Evolutionary conservation across 805 yeast species (phyloP), one percentile per base, ranked within the genome.

Genomic region (Blastobotrys chiropterorum): DNA sequence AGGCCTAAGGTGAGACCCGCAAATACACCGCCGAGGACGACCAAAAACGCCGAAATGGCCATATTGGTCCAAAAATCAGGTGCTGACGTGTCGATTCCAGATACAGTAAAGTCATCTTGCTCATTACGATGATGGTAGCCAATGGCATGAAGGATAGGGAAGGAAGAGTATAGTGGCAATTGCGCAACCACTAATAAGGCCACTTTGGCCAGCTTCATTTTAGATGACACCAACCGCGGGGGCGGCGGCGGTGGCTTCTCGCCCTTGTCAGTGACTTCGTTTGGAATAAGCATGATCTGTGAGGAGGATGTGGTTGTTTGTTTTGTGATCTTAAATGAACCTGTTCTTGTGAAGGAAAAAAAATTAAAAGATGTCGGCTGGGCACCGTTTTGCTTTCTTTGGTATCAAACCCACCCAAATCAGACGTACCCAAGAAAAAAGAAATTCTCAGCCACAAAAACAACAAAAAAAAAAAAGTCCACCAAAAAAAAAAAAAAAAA

Each of bases 1-100:
- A 92, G 77, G 1, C 94, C 98, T 47, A 92, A 73, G n/a, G 99
- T 94, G 43, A 92, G 75, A 8, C 73, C 73, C 7, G 73, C 72
- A 53, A 69, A 69, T 3, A 67, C 68, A 31, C 73, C 73, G 19
- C 73, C 73, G 2, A 69, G 60, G 20, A 69, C 55, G 3, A 69
- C 73, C 11, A 69, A 62, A 3, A 61, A 26, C 1, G 53, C 65
- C 16, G 69, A 66, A 11, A 74, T 51, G 17, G 57, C 41, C 56
- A 68, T 55, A 54, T 65, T 57, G 44, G 63, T 40, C 70, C 67
- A 66, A 49, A 62, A 57, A 39, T 52, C 49, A 26, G 59, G 51
- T 11, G 53, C 62, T 3, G 11, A 20, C n/a, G 46, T 14, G 11
- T 22, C 44, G 13, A 41, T 11, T 7, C 21, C 46, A 16, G 21